Percentiles rank a stretch among this genome's conserved stretches.
Evolutionary conservation across 768 basidiomycete genomes (phyloP).

Genomic region (Clitopilus hobsonii): DNA sequence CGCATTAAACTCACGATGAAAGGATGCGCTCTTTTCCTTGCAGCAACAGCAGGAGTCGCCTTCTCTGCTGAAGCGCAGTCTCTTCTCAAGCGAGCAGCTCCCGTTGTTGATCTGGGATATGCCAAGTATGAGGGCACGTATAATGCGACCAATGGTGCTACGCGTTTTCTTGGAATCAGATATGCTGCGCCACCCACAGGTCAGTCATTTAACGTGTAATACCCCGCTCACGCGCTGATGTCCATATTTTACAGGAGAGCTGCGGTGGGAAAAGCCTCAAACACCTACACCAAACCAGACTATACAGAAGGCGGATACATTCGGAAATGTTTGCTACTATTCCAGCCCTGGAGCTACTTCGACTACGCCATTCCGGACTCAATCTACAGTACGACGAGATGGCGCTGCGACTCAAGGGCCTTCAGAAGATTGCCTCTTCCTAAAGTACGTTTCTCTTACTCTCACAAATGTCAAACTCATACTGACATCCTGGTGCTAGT

Average conservation of each 20-base stretch:
- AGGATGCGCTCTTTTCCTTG: not conserved
- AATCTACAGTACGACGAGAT: too few relatives aligned
- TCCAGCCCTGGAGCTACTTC: constrained; percentile 19
- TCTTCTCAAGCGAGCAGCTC: not conserved
- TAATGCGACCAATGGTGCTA: constrained; percentile 12
- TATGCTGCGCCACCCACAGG: constrained; percentile 30
- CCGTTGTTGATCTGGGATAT: constrained; percentile 24
- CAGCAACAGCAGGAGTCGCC: not conserved
- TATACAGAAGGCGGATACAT: constrained; percentile 24
- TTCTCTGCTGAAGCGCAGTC: not conserved
- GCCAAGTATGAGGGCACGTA: constrained; percentile 21
- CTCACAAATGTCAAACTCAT: too few relatives aligned
- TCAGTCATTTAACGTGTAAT: constrained; percentile 9
- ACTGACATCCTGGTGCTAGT: not conserved
- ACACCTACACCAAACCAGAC: constrained; percentile 19
- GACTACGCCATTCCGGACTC: constrained; percentile 1
- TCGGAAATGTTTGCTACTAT: constrained; percentile 29
- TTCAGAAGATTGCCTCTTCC: constrained; percentile 28
- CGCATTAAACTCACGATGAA: too few relatives aligned
- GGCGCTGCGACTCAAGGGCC: too few relatives aligned
- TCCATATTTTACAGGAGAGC: too few relatives aligned
- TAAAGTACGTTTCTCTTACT: constrained; percentile 17
- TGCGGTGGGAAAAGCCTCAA: constrained; percentile 23
- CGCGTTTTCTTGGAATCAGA: constrained; percentile 23
- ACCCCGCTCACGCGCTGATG: too few relatives aligned